Conservation (phyloP, 2,329 filamentous ascomycete genomes). For the Penicillium sp. region DNA sequence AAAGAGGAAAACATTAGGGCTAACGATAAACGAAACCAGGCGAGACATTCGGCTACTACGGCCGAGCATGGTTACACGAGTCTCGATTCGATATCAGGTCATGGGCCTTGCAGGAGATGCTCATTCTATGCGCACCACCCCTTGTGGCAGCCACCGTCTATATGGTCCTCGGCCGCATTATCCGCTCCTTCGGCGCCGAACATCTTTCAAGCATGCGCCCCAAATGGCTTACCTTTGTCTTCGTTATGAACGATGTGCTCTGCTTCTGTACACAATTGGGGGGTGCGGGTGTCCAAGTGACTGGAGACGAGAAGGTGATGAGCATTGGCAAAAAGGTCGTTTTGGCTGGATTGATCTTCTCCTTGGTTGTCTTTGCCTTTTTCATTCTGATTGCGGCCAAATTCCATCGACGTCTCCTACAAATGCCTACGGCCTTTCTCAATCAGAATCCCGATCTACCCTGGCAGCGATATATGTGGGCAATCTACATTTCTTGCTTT, state of each 20-base stretch:
- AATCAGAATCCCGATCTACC: slow-evolving; percentile 14
- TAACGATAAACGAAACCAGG: slow-evolving; percentile 19
- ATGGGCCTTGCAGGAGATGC: slow-evolving; percentile 41
- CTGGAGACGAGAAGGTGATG: slow-evolving; percentile 23
- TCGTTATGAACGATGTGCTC: slow-evolving; percentile 39
- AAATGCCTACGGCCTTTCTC: slow-evolving; percentile 19
- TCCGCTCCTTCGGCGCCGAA: slow-evolving; percentile 38
- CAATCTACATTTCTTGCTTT: slow-evolving; percentile 27
- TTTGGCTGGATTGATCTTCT: slow-evolving; percentile 31
- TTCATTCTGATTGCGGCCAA: slow-evolving; percentile 28
- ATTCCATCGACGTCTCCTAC: slow-evolving; percentile 26
- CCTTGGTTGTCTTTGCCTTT: slow-evolving; percentile 29
- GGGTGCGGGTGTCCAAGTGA: slow-evolving; percentile 34
- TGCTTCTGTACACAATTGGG: slow-evolving; percentile 38
- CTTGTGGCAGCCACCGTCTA: slow-evolving; percentile 42
- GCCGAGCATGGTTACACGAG: slow-evolving; percentile 37
- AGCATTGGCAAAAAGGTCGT: slow-evolving; percentile 29
- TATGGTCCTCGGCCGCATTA: slow-evolving; percentile 45
- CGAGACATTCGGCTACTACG: slow-evolving; percentile 40
- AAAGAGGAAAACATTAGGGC: background rate
- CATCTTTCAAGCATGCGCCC: slow-evolving; percentile 35
- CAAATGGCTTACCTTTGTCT: slow-evolving; percentile 41
- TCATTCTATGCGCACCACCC: slow-evolving; percentile 43
- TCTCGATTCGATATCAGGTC: slow-evolving; percentile 24
- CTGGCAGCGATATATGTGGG: slow-evolving; percentile 32